Evolutionary conservation across 2,329 filamentous ascomycete genomes (phyloP).

Genomic region (Cercospora nicotianae): DNA sequence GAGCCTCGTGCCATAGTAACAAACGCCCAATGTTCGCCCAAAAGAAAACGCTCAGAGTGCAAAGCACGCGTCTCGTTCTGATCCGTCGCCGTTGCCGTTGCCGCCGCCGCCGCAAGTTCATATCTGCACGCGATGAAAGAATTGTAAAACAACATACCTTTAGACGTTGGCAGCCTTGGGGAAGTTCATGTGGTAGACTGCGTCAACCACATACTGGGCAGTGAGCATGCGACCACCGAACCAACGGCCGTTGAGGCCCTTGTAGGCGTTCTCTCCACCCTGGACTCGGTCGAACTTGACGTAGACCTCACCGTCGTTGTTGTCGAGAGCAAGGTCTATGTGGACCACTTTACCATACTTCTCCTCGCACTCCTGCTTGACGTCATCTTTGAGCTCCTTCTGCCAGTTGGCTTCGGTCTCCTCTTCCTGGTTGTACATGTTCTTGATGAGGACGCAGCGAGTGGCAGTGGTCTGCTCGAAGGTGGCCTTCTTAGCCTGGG

Average conservation of each 20-base stretch:
- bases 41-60: neutral
- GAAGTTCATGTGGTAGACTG: constrained; percentile 71
- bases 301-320: constrained; percentile 95
- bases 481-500: constrained; percentile 61
- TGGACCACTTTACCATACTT: constrained; percentile 98
- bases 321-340: constrained; percentile 75
- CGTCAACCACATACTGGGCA: constrained; percentile 93
- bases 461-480: constrained; percentile 90
- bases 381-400: constrained; percentile 91
- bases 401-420: constrained; percentile 82
- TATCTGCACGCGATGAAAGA: neutral
- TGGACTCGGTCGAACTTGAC: constrained; percentile 96
- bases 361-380: constrained; percentile 85
- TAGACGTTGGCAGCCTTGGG: constrained; percentile 36
- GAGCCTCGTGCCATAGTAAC: neutral
- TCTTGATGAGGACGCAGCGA: constrained; percentile 88
- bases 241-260: constrained; percentile 93
- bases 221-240: constrained; percentile 93
- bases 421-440: constrained; percentile 89
- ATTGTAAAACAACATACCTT: constrained; percentile 9
- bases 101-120: neutral
- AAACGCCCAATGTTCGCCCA: neutral
- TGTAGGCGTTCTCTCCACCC: constrained; percentile 95
- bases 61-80: neutral
- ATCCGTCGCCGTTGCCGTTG: neutral